Percentiles rank a stretch among this genome's conserved stretches.
phyloP scores from a whole-genome alignment of 2,329 filamentous ascomycete genomes.

The Ascochyta fabae region DNA sequence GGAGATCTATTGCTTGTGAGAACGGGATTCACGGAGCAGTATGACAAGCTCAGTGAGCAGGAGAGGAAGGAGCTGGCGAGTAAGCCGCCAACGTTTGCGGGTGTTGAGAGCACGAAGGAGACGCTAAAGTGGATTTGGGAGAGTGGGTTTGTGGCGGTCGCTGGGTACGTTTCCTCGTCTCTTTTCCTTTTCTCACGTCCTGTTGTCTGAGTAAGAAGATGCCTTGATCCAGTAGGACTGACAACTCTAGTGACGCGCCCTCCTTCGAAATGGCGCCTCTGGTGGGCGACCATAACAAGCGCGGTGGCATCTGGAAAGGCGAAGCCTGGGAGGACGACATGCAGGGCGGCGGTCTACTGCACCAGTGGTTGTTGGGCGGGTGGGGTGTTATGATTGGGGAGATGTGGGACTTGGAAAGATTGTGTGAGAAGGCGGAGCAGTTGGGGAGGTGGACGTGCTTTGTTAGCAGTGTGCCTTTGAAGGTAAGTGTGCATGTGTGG shows the following conservation, averaged over 20 bases:
- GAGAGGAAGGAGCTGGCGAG: constrained; percentile 37
- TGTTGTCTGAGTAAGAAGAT: background rate
- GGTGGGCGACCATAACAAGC: constrained; percentile 39
- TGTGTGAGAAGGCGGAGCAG: constrained; percentile 61
- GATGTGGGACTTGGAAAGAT: constrained; percentile 56
- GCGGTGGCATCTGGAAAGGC: constrained; percentile 43
- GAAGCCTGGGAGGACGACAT: constrained; percentile 45
- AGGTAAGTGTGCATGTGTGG: constrained; percentile 40
- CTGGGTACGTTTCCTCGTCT: constrained; percentile 31
- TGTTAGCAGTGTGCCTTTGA: constrained; percentile 65
- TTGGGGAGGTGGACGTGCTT: constrained; percentile 64
- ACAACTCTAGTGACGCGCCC: constrained; percentile 38
- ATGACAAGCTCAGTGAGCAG: constrained; percentile 34
- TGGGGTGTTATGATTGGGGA: constrained; percentile 50
- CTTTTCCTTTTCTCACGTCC: constrained; percentile 22
- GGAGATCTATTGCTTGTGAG: constrained; percentile 41
- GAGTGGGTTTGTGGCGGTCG: constrained; percentile 54
- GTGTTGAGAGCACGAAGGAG: constrained; percentile 48
- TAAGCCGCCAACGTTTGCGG: constrained; percentile 46
- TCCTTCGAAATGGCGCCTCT: constrained; percentile 55
- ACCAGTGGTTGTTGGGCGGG: constrained; percentile 43
- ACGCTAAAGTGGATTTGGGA: constrained; percentile 57
- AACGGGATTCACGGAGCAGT: constrained; percentile 47
- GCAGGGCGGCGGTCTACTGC: constrained; percentile 44
- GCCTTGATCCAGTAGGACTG: background rate